Evolutionary conservation across 192 early-diverging fungal species (phyloP).

Genomic region (Obelidium mucronatum): DNA sequence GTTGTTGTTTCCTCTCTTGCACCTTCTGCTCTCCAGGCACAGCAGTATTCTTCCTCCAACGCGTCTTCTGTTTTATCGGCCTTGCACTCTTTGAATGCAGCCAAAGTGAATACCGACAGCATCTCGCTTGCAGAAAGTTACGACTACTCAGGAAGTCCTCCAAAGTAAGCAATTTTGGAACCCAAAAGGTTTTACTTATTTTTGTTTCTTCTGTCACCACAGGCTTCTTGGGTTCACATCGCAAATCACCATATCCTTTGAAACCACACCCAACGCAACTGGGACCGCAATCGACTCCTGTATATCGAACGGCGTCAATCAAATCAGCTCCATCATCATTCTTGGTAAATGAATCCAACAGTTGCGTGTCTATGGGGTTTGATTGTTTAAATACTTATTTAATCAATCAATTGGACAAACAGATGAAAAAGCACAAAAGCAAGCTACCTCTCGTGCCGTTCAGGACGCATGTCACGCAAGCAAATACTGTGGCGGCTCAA

Average conservation of each 20-base stretch:
- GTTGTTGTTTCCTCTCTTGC: background rate
- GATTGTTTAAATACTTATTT: too few relatives aligned
- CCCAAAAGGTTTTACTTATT: too few relatives aligned
- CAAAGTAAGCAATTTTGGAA: too few relatives aligned
- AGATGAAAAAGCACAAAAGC: background rate
- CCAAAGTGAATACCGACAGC: constrained; percentile 7
- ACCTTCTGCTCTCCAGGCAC: background rate
- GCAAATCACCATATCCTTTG: background rate
- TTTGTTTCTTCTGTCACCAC: background rate
- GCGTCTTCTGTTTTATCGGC: background rate
- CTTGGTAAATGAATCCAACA: too few relatives aligned
- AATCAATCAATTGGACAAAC: too few relatives aligned
- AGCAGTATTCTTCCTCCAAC: background rate
- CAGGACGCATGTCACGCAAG: background rate
- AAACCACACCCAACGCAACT: background rate
- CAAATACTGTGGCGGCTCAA: background rate
- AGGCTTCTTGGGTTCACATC: background rate
- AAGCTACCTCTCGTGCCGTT: background rate
- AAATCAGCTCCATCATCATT: constrained; percentile 7
- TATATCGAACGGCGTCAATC: background rate
- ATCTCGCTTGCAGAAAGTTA: background rate
- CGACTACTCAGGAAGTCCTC: too few relatives aligned
- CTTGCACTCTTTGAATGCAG: background rate
- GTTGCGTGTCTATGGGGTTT: too few relatives aligned
- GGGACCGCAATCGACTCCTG: background rate